Evolutionary conservation across 1,284 basidiomycete species (phyloP).

Genomic region (Ganoderma lingzhi): DNA sequence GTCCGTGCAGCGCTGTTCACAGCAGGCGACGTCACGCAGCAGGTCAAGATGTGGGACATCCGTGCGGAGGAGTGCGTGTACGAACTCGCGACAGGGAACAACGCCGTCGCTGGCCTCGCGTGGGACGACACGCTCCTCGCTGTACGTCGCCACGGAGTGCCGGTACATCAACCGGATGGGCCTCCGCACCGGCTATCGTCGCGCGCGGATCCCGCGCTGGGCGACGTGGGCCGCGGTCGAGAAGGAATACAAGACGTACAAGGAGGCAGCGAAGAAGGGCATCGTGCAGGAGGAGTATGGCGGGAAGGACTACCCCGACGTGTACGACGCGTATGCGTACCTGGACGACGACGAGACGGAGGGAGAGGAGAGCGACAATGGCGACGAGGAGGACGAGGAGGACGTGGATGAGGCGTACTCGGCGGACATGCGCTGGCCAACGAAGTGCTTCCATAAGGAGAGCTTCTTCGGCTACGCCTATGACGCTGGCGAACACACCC

Average conservation of each 20-base stretch:
- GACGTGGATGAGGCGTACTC: slow-evolving; percentile 34
- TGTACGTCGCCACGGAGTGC: slow-evolving; percentile 48
- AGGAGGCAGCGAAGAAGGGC: slow-evolving; percentile 12
- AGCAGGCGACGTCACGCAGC: slow-evolving; percentile 39
- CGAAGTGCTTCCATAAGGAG: slow-evolving; percentile 44
- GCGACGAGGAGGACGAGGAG: slow-evolving; percentile 18
- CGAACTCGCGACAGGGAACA: slow-evolving; percentile 53
- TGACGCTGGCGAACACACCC: slow-evolving; percentile 43
- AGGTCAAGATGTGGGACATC: slow-evolving; percentile 49
- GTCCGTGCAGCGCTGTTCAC: slow-evolving; percentile 41
- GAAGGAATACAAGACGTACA: slow-evolving; percentile 22
- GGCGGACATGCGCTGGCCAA: slow-evolving; percentile 42
- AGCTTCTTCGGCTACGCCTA: slow-evolving; percentile 46
- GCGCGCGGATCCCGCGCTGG: slow-evolving; percentile 29
- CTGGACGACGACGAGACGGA: slow-evolving; percentile 20
- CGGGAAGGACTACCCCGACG: slow-evolving; percentile 20
- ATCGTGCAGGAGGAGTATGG: slow-evolving; percentile 16
- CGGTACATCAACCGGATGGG: slow-evolving; percentile 44
- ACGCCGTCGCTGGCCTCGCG: slow-evolving; percentile 41
- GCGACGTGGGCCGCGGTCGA: slow-evolving; percentile 30
- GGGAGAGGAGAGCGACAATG: slow-evolving; percentile 22
- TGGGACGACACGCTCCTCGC: slow-evolving; percentile 44
- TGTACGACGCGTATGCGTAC: slow-evolving; percentile 21
- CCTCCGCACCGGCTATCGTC: slow-evolving; percentile 43
- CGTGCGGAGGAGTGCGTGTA: slow-evolving; percentile 45